Base-by-base conservation (phyloP, 441 rosid species). In the Populus hybrid region DNA sequence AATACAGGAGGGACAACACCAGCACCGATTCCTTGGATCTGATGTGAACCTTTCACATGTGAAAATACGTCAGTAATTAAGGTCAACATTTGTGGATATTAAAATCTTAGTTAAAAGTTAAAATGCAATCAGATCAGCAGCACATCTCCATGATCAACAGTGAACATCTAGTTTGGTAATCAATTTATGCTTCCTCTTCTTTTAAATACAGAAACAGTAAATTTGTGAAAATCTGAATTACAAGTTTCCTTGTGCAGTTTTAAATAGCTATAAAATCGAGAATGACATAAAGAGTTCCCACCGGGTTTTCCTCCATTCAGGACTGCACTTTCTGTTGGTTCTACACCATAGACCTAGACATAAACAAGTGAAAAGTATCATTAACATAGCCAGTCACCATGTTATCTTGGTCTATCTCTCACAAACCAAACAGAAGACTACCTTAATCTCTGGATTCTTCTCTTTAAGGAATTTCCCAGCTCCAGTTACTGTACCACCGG, bases 281-380 rank as follows among this genome's bases (percentile, higher is more conserved):
- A 5, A 16, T 50, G n/a, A 12, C 59, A 50, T 4, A 16, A 4
- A 16, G n/a, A 50, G 59, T 50, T 50, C 79, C 83, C 74, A 91
- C 96, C 97, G 0, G 89, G 89, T 74, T 80, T 30, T 73, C 92
- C 90, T 83, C 98, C 97, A 88, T 83, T 88, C 73, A 95, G 70
- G 74, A 95, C 80, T 26, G 94, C 83, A 85, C 95, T 94, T 84
- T 92, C 94, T 3, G 75, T 64, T 7, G 97, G 98, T 78, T 95
- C 98, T 4, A 91, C 85, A 3, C 95, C 97, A 34, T 82, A 87
- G 24, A 91, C 85, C 97, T 90, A 80, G 36, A 78, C 59, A 50
- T 16, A 50, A 50, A 50, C 59, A 50, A 50, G n/a, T 50, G 59
- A 16, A 50, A 50, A 50, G n/a, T 50, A 50, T 50, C 59, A 50